phyloP scores from a whole-genome alignment of 2,329 filamentous ascomycete genomes.

The Aplosporella prunicola region DNA sequence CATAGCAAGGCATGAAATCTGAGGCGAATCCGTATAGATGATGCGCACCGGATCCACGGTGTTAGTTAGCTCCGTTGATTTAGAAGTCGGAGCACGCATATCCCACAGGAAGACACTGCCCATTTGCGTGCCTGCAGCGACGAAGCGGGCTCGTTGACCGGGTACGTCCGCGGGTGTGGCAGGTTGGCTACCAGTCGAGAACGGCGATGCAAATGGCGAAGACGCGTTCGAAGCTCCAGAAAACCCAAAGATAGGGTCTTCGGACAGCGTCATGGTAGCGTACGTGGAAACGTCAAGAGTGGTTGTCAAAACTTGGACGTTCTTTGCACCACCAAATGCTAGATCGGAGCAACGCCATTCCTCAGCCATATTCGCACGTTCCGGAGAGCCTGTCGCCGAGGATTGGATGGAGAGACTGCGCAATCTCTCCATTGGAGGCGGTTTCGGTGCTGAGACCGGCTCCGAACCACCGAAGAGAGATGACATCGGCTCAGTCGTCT shows the following conservation, averaged over 20 bases:
- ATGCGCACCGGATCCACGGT: conserved; percentile 62
- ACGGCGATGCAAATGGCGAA: conserved; percentile 45
- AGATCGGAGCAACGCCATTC: conserved; percentile 60
- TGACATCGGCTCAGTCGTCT: conserved; percentile 14
- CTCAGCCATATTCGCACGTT: conserved; percentile 34
- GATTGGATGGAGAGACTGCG: not conserved
- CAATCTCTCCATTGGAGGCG: conserved; percentile 19
- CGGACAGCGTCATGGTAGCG: conserved; percentile 59
- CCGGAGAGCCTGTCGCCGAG: conserved; percentile 21
- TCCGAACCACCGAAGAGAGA: conserved; percentile 45
- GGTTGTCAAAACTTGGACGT: conserved; percentile 56
- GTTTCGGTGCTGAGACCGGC: not conserved
- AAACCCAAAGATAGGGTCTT: conserved; percentile 64
- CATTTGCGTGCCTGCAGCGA: conserved; percentile 70
- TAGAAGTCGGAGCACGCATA: conserved; percentile 55
- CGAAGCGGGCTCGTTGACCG: conserved; percentile 69
- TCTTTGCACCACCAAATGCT: conserved; percentile 50
- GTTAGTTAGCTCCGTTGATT: conserved; percentile 46
- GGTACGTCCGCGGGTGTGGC: conserved; percentile 56
- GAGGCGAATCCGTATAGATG: conserved; percentile 83
- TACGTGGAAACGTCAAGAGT: conserved; percentile 67
- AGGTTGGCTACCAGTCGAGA: conserved; percentile 38
- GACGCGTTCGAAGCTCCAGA: conserved; percentile 46
- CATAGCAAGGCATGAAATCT: conserved; percentile 72
- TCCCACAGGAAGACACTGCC: conserved; percentile 82